phyloP scores from a whole-genome alignment of 768 basidiomycete genomes.

The Calocybe gangraenosa region DNA sequence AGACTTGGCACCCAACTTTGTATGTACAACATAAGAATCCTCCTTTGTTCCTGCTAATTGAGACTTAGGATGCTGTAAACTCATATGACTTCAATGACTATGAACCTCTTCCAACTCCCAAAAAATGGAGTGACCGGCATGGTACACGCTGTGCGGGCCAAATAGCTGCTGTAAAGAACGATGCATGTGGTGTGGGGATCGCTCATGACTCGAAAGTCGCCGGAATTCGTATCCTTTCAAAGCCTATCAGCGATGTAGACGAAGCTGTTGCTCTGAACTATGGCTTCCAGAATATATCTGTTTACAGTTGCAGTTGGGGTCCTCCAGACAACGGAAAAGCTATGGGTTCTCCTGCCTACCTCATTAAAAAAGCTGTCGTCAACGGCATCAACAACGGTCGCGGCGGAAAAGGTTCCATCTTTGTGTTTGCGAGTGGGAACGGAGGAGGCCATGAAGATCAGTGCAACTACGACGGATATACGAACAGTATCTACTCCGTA shows the following conservation, averaged over 20 bases:
- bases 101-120: constrained; percentile 77
- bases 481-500: constrained; percentile 94
- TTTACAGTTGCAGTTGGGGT: constrained; percentile 97
- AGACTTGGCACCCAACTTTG: constrained; percentile 89
- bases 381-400: constrained; percentile 93
- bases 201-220: constrained; percentile 89
- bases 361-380: constrained; percentile 90
- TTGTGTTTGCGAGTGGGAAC: constrained; percentile 97
- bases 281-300: constrained; percentile 84
- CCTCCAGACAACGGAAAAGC: constrained; percentile 91
- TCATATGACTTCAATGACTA: constrained; percentile 98
- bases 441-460: constrained; percentile 89
- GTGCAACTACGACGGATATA: constrained; percentile 99
- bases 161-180: constrained; percentile 88
- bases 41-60: neutral
- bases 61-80: constrained; percentile 68
- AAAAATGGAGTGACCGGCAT: constrained; percentile 85
- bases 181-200: constrained; percentile 91
- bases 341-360: constrained; percentile 90
- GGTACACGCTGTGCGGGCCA: constrained; percentile 98
- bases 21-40: constrained; percentile 37
- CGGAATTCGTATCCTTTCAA: constrained; percentile 93
- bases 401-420: constrained; percentile 85
- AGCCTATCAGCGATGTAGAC: constrained; percentile 90
- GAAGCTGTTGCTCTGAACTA: constrained; percentile 94